These are phyloP conservation scores for Trametes sanguinea DNA, from an alignment of 768 basidiomycete species.

Conservation along the genomic window DNA sequence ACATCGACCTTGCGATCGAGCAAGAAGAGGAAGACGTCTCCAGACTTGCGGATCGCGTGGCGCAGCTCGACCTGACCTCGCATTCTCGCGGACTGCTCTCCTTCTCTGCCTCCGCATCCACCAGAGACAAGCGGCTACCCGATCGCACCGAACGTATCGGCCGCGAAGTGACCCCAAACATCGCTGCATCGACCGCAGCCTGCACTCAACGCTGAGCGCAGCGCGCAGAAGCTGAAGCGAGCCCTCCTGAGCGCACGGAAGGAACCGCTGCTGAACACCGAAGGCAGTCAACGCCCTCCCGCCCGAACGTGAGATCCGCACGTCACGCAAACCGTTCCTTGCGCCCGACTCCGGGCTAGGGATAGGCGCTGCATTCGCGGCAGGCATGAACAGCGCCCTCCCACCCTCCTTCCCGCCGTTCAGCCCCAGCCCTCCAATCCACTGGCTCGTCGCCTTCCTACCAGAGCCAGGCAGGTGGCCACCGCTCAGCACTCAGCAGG, in stretches of 20 bases:
- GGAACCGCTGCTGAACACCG: conserved; percentile 66
- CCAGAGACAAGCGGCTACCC: conserved; percentile 38
- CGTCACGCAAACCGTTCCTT: conserved; percentile 31
- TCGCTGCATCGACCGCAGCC: conserved; percentile 79
- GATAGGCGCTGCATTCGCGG: conserved; percentile 15
- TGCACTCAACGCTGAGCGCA: conserved; percentile 78
- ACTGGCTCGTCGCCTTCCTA: neutral
- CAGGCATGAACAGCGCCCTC: conserved; percentile 10
- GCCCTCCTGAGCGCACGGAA: conserved; percentile 61
- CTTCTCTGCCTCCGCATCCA: conserved; percentile 17
- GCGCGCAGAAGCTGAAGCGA: conserved; percentile 68
- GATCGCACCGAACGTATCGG: conserved; percentile 14
- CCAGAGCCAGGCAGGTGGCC: neutral
- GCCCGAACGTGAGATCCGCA: conserved; percentile 29
- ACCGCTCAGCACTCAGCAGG: neutral
- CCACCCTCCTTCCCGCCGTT: neutral
- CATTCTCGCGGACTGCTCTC: conserved; percentile 18
- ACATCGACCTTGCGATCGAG: conserved; percentile 73
- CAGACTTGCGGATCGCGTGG: conserved; percentile 51
- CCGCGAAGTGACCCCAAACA: conserved; percentile 50
- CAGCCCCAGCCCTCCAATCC: neutral
- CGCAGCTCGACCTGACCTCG: conserved; percentile 47
- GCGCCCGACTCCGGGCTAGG: conserved; percentile 14
- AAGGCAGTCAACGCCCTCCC: conserved; percentile 40
- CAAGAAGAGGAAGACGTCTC: conserved; percentile 61